Base-by-base conservation (phyloP, 495 filamentous ascomycete species). In the Pyrenula aspistea region DNA sequence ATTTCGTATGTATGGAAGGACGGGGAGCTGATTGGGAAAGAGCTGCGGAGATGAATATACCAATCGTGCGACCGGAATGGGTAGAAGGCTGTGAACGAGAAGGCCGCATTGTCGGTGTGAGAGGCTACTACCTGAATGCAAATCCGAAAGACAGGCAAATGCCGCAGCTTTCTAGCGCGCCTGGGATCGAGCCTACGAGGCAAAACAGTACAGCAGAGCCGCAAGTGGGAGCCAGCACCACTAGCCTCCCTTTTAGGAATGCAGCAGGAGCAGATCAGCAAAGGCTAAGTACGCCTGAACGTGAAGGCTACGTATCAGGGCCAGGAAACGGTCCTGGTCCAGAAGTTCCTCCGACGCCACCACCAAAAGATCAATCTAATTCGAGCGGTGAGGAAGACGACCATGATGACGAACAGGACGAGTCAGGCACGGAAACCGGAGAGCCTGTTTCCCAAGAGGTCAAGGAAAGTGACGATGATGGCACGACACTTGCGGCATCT, bases 1-100 rank as follows among this genome's bases (percentile, higher is more conserved):
- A 99, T 70, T 99, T 97, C 67, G 91, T 99, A 53, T 96, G 92
- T 60, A 92, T 88, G n/a, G 94, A 99, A 66, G 92, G 92, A 1
- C 75, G 91, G 19, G 93, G 93, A 10, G 77, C 85, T 51, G 76
- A 82, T 22, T 99, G 94, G 94, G 94, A 97, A 71, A 91, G 89
- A 68, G 93, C 94, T 12, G 84, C 89, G 47, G 92, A 96, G 73
- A 93, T 93, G 83, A 99, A 97, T 71, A 94, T 99, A 51, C 93
- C 93, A 4, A 89, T 97, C 11, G 94, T 99, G n/a, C 78, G 91
- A 58, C 94, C 94, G 20, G 94, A 97, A 68, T 99, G 93, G 93
- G 80, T 99, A 21, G 84, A 92, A 57, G 91, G 88, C 11, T 99
- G 93, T 67, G 93, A 99, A 73, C 74, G 86, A 22, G 91, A 91